Evolutionary conservation across 23 red algal genomes (phyloP), one percentile per base, ranked within the genome.

Genomic region (Gracilaria gracilis): DNA sequence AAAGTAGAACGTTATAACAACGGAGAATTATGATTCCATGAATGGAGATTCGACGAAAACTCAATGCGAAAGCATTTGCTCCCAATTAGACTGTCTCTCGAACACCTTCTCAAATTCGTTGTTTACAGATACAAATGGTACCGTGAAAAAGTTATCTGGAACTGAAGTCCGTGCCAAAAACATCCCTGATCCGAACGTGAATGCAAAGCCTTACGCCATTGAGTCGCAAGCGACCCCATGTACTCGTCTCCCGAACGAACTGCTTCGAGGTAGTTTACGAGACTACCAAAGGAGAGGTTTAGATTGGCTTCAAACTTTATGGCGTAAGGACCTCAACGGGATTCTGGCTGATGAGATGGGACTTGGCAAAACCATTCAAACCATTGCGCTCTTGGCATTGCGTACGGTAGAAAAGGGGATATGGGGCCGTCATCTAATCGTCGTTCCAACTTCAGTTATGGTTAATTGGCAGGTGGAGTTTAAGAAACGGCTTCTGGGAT

Each of bases 281-380:
- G 64, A 81, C 20, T 98, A 98, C 47, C 93, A 98, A 79, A 80
- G 33, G 24, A 83, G 40, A 44, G 97, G 97, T 28, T 49, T 98
- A 65, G 66, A 96, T 23, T 98, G 97, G 97, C 83, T 98, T 9
- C 58, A 87, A 31, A 83, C 93, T 7, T 67, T 98, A 59, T 93
- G 93, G 73, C 38, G 90, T n/a, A 92, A 98, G 54, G 76, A 84
- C 24, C 53, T 96, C 44, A 98, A 99, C 59, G 97, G 97, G n/a
- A 94, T 96, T 50, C 80, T 96, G 27, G 94, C 97, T 50, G 97
- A 96, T 79, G 97, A 98, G 35, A 98, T 98, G 97, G 97, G 97
- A 29, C 90, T 98, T 16, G 97, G 97, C 38, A 98, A 98, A 51
- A 98, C 97, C 39, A 91, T 99, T 49, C 88, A 93, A 55, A 95